Evolutionary conservation across 495 filamentous ascomycete species (phyloP).

Genomic region (Cryomyces minteri): DNA sequence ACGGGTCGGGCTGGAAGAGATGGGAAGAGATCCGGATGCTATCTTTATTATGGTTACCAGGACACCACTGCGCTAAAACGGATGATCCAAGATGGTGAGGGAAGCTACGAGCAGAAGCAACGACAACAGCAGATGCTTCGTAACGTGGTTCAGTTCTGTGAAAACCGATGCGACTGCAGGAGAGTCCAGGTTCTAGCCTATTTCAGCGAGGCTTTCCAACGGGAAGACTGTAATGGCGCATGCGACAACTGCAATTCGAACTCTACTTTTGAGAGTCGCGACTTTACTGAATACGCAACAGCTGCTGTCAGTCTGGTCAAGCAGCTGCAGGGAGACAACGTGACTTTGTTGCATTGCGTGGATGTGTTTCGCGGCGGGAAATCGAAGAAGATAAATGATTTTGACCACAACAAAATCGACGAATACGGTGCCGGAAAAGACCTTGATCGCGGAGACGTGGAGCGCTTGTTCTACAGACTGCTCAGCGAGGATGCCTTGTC

Average conservation of each 20-base stretch:
- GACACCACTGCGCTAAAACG: constrained; percentile 43
- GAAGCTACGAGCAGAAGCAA: constrained; percentile 55
- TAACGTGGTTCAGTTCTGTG: constrained; percentile 68
- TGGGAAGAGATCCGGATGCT: constrained; percentile 72
- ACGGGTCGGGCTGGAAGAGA: constrained; percentile 90
- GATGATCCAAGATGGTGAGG: constrained; percentile 69
- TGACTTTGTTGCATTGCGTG: constrained; percentile 35
- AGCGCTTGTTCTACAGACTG: constrained; percentile 45
- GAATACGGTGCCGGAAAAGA: constrained; percentile 35
- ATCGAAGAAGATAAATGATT: constrained; percentile 28
- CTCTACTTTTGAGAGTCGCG: constrained; percentile 42
- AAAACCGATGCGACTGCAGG: constrained; percentile 71
- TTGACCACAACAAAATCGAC: constrained; percentile 27
- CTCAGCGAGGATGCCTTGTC: constrained; percentile 40
- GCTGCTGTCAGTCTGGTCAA: constrained; percentile 48
- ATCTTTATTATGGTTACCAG: constrained; percentile 65
- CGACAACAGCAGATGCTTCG: constrained; percentile 71
- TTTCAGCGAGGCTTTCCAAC: constrained; percentile 69
- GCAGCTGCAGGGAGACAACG: constrained; percentile 19
- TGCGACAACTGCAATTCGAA: constrained; percentile 82
- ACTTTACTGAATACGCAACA: constrained; percentile 58
- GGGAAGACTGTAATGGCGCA: constrained; percentile 44
- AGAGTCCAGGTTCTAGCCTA: constrained; percentile 77
- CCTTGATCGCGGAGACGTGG: constrained; percentile 39
- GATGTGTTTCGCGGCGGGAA: constrained; percentile 41